A percentile compares a stretch with the other conserved stretches of the same genome.
These are phyloP conservation scores for Apiospora phragmitis DNA, from an alignment of 2,329 filamentous ascomycete species.

Conservation along the genomic window DNA sequence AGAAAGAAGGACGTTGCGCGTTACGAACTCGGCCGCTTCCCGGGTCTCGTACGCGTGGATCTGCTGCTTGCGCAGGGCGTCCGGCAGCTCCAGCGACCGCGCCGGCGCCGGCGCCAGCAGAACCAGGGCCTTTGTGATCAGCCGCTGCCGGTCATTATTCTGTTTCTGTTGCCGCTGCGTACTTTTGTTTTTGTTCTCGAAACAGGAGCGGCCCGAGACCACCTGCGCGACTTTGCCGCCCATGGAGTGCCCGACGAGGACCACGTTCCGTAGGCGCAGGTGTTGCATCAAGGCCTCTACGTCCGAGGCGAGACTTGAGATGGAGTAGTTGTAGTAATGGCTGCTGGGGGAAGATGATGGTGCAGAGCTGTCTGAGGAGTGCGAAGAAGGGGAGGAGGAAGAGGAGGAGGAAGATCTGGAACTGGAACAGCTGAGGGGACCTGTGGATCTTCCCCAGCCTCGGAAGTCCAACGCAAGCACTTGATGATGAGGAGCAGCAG, in stretches of 20 bases:
- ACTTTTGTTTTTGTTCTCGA: not conserved
- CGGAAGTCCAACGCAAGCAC: conserved; percentile 33
- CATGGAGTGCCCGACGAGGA: conserved; percentile 40
- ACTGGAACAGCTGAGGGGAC: conserved; percentile 21
- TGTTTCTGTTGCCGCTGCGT: not conserved
- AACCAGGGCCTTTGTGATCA: conserved; percentile 30
- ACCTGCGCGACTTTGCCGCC: conserved; percentile 38
- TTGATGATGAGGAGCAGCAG: not conserved
- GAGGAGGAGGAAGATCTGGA: conserved; percentile 17
- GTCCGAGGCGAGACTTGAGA: conserved; percentile 23
- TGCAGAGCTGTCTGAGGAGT: not conserved
- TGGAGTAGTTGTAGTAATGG: conserved; percentile 25
- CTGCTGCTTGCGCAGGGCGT: conserved; percentile 33
- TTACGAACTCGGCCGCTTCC: conserved; percentile 31
- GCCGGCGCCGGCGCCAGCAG: conserved; percentile 37
- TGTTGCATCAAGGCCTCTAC: conserved; percentile 24
- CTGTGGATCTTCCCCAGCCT: conserved; percentile 37
- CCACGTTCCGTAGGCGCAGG: conserved; percentile 22
- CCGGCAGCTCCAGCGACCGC: conserved; percentile 29
- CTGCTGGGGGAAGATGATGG: not conserved
- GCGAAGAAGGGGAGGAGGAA: not conserved
- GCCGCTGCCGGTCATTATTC: not conserved
- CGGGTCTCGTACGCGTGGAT: conserved; percentile 31
- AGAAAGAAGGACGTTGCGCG: conserved; percentile 31
- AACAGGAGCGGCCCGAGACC: conserved; percentile 17